Evolutionary conservation across 73 alveolate genomes (phyloP), one percentile per base, ranked within the genome.

Genomic region (Uronychia setigera): DNA sequence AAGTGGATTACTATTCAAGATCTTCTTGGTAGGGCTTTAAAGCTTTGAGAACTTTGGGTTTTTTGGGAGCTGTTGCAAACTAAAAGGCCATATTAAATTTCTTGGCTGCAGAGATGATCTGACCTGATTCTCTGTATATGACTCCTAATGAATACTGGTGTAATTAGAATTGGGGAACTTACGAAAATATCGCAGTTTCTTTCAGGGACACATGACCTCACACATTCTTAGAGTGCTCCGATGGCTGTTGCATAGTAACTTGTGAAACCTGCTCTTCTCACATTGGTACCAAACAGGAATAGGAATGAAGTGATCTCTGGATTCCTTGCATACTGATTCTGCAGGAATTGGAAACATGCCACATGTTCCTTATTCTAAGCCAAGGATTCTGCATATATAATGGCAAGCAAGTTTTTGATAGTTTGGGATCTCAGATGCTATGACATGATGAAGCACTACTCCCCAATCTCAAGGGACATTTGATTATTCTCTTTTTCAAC

Each of bases 191-290:
- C 29, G 9, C 60, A 32, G 1, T 19, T 28, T 31, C 79, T 80
- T 57, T 35, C 78, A 35, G 81, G 78, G 26, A 81, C 27, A 30
- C 91, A 77, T 11, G 75, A 26, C 58, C 94, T 88, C 29, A 82
- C 5, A 77, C 94, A 88, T 77, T 88, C 94, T 58, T 88, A 84
- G 28, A 88, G 34, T 14, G 94, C 94, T 25, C 94, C 94, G 28
- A 88, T 57, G 1, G 90, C 94, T 0, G 83, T 14, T 25, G 90
- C 94, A 35, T 34, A 83, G 76, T 59, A 88, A 1, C 77, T 89
- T 5, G 26, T 1, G 31, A 32, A 19, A 9, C 33, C 28, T 29
- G 91, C 35, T 5, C 29, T 26, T 5, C 46, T 35, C 9, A 79
- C 84, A 77, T 83, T 79, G 33, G 59, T 82, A 27, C 94, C 94